These are phyloP conservation scores for Quercus robur DNA, from an alignment of 306 rosid genomes.

Conservation along the genomic window DNA sequence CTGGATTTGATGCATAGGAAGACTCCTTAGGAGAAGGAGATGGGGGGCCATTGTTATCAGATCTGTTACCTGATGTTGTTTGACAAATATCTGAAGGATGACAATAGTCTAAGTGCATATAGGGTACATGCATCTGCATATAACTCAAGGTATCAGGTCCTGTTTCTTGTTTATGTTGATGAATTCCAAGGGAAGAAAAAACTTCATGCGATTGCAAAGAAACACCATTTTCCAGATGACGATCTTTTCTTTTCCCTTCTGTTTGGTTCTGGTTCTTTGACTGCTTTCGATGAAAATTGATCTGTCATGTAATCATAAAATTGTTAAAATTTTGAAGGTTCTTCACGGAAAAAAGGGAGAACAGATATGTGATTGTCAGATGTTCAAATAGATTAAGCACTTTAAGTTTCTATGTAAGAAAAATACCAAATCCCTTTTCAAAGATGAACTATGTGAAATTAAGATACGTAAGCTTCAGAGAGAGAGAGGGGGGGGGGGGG, in stretches of 20 bases:
- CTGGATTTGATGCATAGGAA: constrained; percentile 50
- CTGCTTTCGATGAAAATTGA: constrained; percentile 35
- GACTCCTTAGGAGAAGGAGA: constrained; percentile 52
- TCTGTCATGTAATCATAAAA: constrained; percentile 19
- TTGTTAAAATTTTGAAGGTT: background rate
- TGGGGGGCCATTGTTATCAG: constrained; percentile 29
- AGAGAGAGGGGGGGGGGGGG: background rate
- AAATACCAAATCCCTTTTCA: background rate
- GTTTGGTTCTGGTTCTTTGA: constrained; percentile 26
- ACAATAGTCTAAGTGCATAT: constrained; percentile 22
- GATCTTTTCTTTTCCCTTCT: constrained; percentile 33
- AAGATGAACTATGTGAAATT: background rate
- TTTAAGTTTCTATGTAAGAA: background rate
- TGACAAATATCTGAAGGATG: constrained; percentile 30
- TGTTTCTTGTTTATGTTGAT: constrained; percentile 27
- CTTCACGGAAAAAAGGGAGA: background rate
- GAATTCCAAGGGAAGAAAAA: constrained; percentile 33
- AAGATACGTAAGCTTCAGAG: background rate
- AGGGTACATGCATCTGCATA: constrained; percentile 27
- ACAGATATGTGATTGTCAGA: background rate
- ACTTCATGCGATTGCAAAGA: constrained; percentile 32
- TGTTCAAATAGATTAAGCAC: background rate
- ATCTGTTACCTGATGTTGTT: constrained; percentile 35
- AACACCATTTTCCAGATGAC: constrained; percentile 34
- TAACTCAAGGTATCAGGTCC: constrained; percentile 39